Evolutionary conservation across 371 early-diverging fungal species (phyloP).

Genomic region (Actinomortierella ambigua): DNA sequence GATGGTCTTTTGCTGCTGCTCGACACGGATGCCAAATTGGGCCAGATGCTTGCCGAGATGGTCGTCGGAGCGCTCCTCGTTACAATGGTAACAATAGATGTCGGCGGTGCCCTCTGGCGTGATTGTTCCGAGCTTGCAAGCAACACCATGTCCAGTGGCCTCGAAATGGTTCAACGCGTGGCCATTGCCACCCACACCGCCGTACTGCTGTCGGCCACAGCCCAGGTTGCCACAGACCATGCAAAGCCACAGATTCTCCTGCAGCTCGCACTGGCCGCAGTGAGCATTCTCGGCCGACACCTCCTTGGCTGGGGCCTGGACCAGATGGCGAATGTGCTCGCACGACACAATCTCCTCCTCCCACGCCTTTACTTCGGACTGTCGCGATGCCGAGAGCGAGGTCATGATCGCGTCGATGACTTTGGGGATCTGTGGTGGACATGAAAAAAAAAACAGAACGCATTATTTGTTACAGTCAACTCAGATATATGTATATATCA

Average conservation of each 20-base stretch:
- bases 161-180: conserved; percentile 94
- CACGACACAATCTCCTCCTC: conserved; percentile 84
- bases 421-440: conserved; percentile 56
- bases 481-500: background rate
- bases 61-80: conserved; percentile 86
- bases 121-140: conserved; percentile 94
- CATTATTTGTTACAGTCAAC: background rate
- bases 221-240: conserved; percentile 78
- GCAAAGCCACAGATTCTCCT: conserved; percentile 84
- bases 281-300: conserved; percentile 71
- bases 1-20: conserved; percentile 86
- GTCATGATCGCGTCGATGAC: conserved; percentile 73
- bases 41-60: conserved; percentile 76
- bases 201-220: conserved; percentile 92
- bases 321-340: conserved; percentile 77
- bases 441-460: conserved; percentile 3
- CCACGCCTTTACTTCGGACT: conserved; percentile 93
- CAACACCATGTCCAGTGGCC: conserved; percentile 81
- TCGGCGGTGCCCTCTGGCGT: conserved; percentile 98
- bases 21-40: conserved; percentile 89
- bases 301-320: conserved; percentile 60
- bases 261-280: conserved; percentile 89
- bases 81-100: conserved; percentile 91
- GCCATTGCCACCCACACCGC: conserved; percentile 99
- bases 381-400: conserved; percentile 80